phyloP scores from a whole-genome alignment of 2,329 filamentous ascomycete genomes.

The Didymellaceae sp. region DNA sequence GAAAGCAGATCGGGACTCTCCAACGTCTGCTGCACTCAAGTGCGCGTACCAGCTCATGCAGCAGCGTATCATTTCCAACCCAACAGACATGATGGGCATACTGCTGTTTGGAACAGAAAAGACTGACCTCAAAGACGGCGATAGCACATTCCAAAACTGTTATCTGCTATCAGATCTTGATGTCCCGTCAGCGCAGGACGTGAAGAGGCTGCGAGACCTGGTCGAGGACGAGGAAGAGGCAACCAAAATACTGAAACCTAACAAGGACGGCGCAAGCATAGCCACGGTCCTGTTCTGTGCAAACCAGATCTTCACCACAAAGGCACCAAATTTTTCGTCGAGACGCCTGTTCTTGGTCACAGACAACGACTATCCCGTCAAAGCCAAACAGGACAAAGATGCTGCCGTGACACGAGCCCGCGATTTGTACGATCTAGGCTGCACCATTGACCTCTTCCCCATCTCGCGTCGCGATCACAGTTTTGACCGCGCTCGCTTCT shows the following conservation, averaged over 20 bases:
- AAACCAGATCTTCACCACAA: constrained; percentile 95
- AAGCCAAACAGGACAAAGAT: constrained; percentile 74
- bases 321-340: constrained; percentile 91
- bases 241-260: constrained; percentile 71
- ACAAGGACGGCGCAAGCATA: constrained; percentile 76
- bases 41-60: constrained; percentile 96
- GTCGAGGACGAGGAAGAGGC: constrained; percentile 79
- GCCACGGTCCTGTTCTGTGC: constrained; percentile 91
- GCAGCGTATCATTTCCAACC: constrained; percentile 96
- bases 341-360: constrained; percentile 94
- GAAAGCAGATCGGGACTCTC: constrained; percentile 78
- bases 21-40: constrained; percentile 84
- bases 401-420: constrained; percentile 87
- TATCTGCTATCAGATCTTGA: constrained; percentile 90
- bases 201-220: constrained; percentile 77
- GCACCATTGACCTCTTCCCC: constrained; percentile 90
- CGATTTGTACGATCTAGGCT: constrained; percentile 91
- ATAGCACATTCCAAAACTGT: constrained; percentile 81
- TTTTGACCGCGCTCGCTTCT: constrained; percentile 87
- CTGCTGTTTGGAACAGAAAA: constrained; percentile 88
- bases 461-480: constrained; percentile 73
- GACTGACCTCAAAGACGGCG: constrained; percentile 57
- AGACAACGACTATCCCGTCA: constrained; percentile 82
- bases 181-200: constrained; percentile 83
- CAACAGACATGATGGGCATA: constrained; percentile 96